phyloP scores from a whole-genome alignment of 129 eudicot species.

The Helichrysum umbraculigerum region DNA sequence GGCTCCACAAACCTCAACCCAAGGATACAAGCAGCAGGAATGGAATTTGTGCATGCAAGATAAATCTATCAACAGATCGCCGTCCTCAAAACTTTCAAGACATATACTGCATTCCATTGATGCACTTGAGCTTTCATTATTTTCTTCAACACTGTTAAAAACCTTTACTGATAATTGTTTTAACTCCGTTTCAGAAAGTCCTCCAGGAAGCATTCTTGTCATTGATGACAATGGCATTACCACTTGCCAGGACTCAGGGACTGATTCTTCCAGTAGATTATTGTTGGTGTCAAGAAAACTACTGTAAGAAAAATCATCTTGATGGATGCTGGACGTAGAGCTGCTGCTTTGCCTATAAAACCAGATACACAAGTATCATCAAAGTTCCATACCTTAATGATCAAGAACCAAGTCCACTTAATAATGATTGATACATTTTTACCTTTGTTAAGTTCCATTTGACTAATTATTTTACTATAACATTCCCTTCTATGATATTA shows the following conservation, averaged over 20 bases:
- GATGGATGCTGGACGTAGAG: conserved; percentile 31
- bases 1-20: conserved; percentile 78
- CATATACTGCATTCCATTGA: conserved; percentile 81
- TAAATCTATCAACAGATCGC: conserved; percentile 56
- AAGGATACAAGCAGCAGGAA: conserved; percentile 72
- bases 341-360: conserved; percentile 40
- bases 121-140: conserved; percentile 30
- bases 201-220: not conserved
- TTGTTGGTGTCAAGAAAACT: conserved; percentile 40
- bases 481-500: not conserved
- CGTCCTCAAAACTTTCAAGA: conserved; percentile 69
- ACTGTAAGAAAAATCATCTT: conserved; percentile 21
- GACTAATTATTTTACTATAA: no score
- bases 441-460: not conserved
- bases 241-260: not conserved
- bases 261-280: conserved; percentile 40
- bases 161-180: conserved; percentile 19
- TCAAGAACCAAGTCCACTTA: not conserved
- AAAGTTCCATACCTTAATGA: not conserved
- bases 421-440: not conserved
- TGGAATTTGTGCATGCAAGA: conserved; percentile 78
- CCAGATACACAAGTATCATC: not conserved
- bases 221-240: not conserved
- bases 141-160: conserved; percentile 28
- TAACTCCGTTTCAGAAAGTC: not conserved